Evolutionary conservation across 2,329 filamentous ascomycete genomes (phyloP).

Genomic region (Botrytis fragariae): DNA sequence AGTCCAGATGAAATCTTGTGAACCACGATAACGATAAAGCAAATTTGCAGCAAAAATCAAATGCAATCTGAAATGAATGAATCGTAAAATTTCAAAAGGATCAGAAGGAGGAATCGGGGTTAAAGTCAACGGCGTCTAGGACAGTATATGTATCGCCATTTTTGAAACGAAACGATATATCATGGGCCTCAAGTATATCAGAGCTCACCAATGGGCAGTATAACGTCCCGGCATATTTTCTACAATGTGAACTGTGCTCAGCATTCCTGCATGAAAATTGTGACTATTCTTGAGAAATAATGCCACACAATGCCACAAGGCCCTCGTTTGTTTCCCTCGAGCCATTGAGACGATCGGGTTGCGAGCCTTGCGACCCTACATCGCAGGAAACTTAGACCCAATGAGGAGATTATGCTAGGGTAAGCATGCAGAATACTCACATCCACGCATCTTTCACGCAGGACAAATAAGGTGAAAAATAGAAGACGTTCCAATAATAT

Average conservation of each 20-base stretch:
- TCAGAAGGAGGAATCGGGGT: slow-evolving; percentile 29
- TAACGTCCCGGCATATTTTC: slow-evolving; percentile 25
- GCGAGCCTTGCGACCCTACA: slow-evolving; percentile 8
- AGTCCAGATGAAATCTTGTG: slow-evolving; percentile 19
- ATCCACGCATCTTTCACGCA: slow-evolving; percentile 2
- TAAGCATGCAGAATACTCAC: slow-evolving; percentile 5
- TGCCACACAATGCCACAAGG: slow-evolving; percentile 10
- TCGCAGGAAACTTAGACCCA: slow-evolving; percentile 10
- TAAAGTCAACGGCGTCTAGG: slow-evolving; percentile 33
- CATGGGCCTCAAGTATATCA: slow-evolving; percentile 27
- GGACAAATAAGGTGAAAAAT: slow-evolving; percentile 1
- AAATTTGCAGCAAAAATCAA: slow-evolving; percentile 15
- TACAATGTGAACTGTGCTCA: slow-evolving; percentile 35
- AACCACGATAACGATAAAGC: slow-evolving; percentile 25
- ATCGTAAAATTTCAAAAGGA: slow-evolving; percentile 28
- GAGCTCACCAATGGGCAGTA: slow-evolving; percentile 32
- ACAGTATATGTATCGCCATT: slow-evolving; percentile 37
- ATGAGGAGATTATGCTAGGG: neutral
- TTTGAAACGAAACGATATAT: slow-evolving; percentile 22
- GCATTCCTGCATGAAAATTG: slow-evolving; percentile 34
- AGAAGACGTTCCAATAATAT: slow-evolving; percentile 25
- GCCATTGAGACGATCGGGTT: slow-evolving; percentile 15
- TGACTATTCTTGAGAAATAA: slow-evolving; percentile 30
- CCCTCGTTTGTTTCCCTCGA: slow-evolving; percentile 9
- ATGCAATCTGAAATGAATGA: slow-evolving; percentile 3